Base-by-base conservation (phyloP, 164 flowering plant genomes). In the Chimonanthus praecox region DNA sequence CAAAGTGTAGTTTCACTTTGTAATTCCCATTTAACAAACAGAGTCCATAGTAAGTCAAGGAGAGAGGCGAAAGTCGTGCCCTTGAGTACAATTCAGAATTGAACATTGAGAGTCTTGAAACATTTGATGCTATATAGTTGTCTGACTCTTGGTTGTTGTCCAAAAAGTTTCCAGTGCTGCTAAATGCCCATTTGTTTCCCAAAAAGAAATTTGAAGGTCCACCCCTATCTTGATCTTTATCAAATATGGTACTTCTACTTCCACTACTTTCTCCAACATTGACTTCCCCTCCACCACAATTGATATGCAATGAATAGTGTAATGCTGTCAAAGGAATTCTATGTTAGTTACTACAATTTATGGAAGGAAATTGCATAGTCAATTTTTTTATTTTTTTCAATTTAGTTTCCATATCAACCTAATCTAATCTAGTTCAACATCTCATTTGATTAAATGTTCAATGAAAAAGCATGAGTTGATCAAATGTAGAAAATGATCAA, bases 91-190 rank as follows among this genome's bases (percentile, higher is more conserved):
- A 65, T 20, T 74, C 84, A 15, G 87, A 70, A 65, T 84, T 43
- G 72, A 76, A 79, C 63, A 81, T 76, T 4, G 64, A 73, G 67
- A 72, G 81, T 50, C 7, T 20, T 43, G 71, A 72, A 74, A 18
- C 82, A 73, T 65, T 81, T 54, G 63, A 3, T 20, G 65, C 72
- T 44, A 50, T 63, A n/a, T 77, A 77, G 49, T 68, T 74, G 74
- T 84, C 86, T 65, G 71, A 78, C 70, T 58, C 76, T 76, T 73
- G 67, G 64, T 79, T 47, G 49, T 88, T 85, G 72, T 89, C 98
- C 92, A 88, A 74, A 82, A 87, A 92, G 78, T 86, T 84, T 5
- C 98, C 97, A 3, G 92, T 87, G 85, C 87, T 89, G 71, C 92
- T 91, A 49, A 83, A 82, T 67, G 87, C 98, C 97, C 98, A 91